These are phyloP conservation scores for Spongiforma sp. DNA, from an alignment of 1,284 basidiomycete genomes.

Conservation along the genomic window DNA sequence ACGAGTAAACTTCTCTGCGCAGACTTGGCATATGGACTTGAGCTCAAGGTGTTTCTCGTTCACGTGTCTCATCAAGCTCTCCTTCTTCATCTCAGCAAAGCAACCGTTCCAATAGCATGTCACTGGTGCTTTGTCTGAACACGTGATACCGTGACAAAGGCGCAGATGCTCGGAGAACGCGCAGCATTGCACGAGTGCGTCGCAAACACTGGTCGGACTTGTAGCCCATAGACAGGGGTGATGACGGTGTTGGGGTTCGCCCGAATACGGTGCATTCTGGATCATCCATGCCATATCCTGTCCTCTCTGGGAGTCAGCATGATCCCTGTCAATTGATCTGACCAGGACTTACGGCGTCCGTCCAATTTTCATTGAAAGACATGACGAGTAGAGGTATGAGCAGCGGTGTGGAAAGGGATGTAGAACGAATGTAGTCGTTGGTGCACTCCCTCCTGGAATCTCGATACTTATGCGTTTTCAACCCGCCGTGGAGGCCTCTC, in stretches of 20 bases:
- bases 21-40: constrained; percentile 24
- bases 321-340: neutral
- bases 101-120: constrained; percentile 27
- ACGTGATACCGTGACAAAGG: constrained; percentile 20
- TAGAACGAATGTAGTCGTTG: constrained; percentile 11
- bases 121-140: constrained; percentile 18
- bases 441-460: constrained; percentile 4
- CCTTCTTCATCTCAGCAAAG: constrained; percentile 28
- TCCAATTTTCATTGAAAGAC: constrained; percentile 19
- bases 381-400: constrained; percentile 10
- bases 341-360: constrained; percentile 12
- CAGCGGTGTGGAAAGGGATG: neutral
- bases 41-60: constrained; percentile 33
- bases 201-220: constrained; percentile 3
- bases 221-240: constrained; percentile 25
- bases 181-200: constrained; percentile 1
- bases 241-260: constrained; percentile 7
- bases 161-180: constrained; percentile 34
- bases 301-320: constrained; percentile 9
- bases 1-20: constrained; percentile 33
- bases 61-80: constrained; percentile 35
- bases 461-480: constrained; percentile 28
- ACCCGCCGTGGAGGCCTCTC: constrained; percentile 26
- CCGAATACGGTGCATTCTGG: neutral
- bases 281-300: constrained; percentile 17